Evolutionary conservation across 495 filamentous ascomycete genomes (phyloP).

Genomic region (Tricharina praecox): DNA sequence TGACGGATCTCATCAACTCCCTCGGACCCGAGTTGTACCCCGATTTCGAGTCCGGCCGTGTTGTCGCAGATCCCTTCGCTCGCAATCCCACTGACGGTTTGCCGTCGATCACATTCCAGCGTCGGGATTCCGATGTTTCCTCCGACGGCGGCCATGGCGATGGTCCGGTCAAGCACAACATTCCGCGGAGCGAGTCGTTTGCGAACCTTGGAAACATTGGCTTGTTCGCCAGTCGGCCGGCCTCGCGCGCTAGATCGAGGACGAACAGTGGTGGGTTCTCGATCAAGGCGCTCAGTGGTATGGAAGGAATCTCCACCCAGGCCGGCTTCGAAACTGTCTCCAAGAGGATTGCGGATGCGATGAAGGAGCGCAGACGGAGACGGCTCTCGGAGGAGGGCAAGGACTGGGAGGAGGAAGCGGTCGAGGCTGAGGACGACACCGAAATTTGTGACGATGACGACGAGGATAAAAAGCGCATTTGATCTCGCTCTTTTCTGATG

Average conservation of each 20-base stretch:
- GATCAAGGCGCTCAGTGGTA: conserved; percentile 52
- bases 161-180: conserved; percentile 9
- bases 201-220: conserved; percentile 68
- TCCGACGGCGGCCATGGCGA: conserved; percentile 9
- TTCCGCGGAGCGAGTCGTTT: conserved; percentile 87
- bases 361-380: conserved; percentile 66
- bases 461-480: not conserved
- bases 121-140: not conserved
- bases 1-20: conserved; percentile 83
- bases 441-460: conserved; percentile 10
- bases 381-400: conserved; percentile 34
- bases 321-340: conserved; percentile 68
- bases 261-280: conserved; percentile 57
- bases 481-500: too few species aligned
- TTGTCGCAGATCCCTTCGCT: conserved; percentile 42
- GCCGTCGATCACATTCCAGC: conserved; percentile 3
- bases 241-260: conserved; percentile 49
- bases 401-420: conserved; percentile 17
- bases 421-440: conserved; percentile 4
- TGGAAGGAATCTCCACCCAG: conserved; percentile 35
- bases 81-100: conserved; percentile 8
- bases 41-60: conserved; percentile 74
- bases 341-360: conserved; percentile 67
- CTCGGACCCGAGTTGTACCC: conserved; percentile 92
- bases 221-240: conserved; percentile 74